Percentiles rank a stretch among this genome's conserved stretches.
Evolutionary conservation across 345 rosid species (phyloP).

Genomic region (Bruguiera sexangula): DNA sequence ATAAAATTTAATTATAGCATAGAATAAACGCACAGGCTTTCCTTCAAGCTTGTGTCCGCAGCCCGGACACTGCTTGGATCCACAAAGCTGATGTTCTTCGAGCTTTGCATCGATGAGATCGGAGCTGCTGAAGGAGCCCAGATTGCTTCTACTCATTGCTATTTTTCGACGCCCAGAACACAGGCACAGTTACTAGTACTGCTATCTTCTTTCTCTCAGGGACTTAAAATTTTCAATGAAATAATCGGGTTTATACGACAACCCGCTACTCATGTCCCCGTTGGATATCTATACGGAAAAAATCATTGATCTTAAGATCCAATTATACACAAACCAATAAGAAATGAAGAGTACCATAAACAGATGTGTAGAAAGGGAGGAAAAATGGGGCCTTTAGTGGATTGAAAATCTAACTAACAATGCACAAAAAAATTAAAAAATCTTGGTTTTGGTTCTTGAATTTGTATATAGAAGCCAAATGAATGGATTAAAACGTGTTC

Average conservation of each 20-base stretch:
- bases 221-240: conserved; percentile 27
- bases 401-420: conserved; percentile 6
- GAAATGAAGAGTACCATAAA: not conserved
- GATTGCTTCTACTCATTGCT: conserved; percentile 51
- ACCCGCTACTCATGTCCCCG: conserved; percentile 36
- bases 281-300: conserved; percentile 17
- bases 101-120: conserved; percentile 95
- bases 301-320: conserved; percentile 25
- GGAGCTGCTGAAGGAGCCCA: conserved; percentile 59
- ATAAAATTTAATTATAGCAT: no score
- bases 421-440: not conserved
- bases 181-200: conserved; percentile 6
- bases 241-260: conserved; percentile 20
- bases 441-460: no score
- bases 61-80: conserved; percentile 89
- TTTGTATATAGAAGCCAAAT: no score
- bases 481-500: not conserved
- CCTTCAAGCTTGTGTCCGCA: conserved; percentile 95
- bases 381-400: not conserved
- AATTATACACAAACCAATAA: not conserved
- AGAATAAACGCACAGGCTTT: conserved; percentile 60
- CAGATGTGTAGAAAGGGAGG: not conserved
- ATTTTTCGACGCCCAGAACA: not conserved
- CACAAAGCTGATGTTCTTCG: conserved; percentile 85
- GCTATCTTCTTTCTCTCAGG: conserved; percentile 37